Base-by-base conservation (phyloP, 106 monocot genomes). In the Dendrobium huoshanense region DNA sequence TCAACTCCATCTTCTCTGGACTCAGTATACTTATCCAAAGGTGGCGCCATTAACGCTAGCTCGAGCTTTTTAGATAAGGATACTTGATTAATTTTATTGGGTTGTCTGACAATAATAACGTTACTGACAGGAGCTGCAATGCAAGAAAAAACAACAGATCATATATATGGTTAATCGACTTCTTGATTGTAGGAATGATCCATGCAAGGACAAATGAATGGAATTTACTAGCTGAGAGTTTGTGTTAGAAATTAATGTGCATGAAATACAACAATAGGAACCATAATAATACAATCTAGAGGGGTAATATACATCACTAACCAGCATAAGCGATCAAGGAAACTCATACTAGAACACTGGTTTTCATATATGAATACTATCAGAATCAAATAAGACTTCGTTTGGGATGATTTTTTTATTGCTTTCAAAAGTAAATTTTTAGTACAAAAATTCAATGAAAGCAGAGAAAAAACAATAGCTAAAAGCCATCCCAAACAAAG, bases 41-140 rank as follows among this genome's bases (percentile, higher is more conserved):
- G 77, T 20, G 85, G 91, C 19, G 89, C 87, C 55, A 90, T 27
- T 79, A 73, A 48, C 56, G 85, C 77, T 74, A 78, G 78, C 22
- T 70, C 2, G 31, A 58, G 83, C 79, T 93, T 94, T 67, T 61
- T 85, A 1, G 80, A 82, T 70, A 59, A 75, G 70, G 77, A 48
- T 2, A 8, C 82, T 80, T 83, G 85, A 83, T 20, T 41, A 64
- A 68, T 44, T 33, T 13, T 47, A n/a, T 54, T 44, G 33, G 85
- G 85, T 31, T 81, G 82, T 80, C 75, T 89, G 11, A 96, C 83
- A 40, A 96, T 79, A 15, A 93, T 45, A 67, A 96, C 84, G 83
- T 96, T 96, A 77, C 84, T 96, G 75, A 96, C 77, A 77, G 93
- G 91, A 58, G 89, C 91, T 91, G 86, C 51, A 85, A 10, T 15